phyloP scores from a whole-genome alignment of 805 yeast species.

The Candida nitratophila region DNA sequence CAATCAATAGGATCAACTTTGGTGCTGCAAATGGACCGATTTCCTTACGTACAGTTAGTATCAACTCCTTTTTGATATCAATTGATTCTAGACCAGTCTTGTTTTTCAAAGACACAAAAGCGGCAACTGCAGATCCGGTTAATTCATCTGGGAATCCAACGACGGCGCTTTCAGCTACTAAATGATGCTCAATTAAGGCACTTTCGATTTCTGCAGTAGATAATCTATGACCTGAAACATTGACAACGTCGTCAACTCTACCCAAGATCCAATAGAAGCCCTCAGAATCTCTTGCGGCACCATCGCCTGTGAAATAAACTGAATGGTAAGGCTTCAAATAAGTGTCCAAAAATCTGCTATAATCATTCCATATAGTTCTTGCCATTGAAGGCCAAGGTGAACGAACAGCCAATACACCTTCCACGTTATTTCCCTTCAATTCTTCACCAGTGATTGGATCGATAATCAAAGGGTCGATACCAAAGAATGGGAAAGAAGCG shows the following conservation, averaged over 20 bases:
- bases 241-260: conserved; percentile 83
- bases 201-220: conserved; percentile 90
- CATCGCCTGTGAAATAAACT: conserved; percentile 82
- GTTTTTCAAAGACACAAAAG: conserved; percentile 67
- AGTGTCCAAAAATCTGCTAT: conserved; percentile 70
- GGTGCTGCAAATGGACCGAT: conserved; percentile 89
- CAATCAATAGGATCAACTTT: conserved; percentile 61
- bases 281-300: conserved; percentile 80
- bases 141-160: conserved; percentile 78
- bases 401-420: conserved; percentile 72
- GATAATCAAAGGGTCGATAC: conserved; percentile 64
- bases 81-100: conserved; percentile 36
- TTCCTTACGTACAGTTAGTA: conserved; percentile 66
- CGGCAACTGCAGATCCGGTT: conserved; percentile 83
- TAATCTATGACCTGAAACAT: conserved; percentile 79
- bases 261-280: conserved; percentile 85
- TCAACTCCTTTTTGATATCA: conserved; percentile 53
- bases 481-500: conserved; percentile 80
- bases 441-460: conserved; percentile 74
- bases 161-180: conserved; percentile 75
- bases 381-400: conserved; percentile 84
- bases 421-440: conserved; percentile 60
- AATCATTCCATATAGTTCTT: conserved; percentile 74
- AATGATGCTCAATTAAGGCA: conserved; percentile 63
- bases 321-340: conserved; percentile 78